A percentile compares a stretch with the other conserved stretches of the same genome.
Conservation (phyloP, 768 basidiomycete species). For the Xerocomus brunneocitrinus region DNA sequence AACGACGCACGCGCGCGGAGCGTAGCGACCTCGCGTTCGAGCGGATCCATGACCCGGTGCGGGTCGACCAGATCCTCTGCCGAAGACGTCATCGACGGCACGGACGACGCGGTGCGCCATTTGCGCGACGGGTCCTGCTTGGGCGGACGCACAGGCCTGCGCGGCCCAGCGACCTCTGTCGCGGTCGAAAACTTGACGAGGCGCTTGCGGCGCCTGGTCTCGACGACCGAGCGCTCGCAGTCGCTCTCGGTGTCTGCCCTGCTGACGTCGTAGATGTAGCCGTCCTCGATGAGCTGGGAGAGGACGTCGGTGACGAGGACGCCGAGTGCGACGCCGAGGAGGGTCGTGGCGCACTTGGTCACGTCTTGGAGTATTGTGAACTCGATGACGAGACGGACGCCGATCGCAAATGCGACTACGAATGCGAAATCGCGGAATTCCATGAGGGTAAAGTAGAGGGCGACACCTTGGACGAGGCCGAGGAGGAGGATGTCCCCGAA, state of each 20-base stretch:
- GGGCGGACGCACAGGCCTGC: constrained; percentile 24
- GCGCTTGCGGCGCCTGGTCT: constrained; percentile 34
- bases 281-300: constrained; percentile 58
- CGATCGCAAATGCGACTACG: constrained; percentile 53
- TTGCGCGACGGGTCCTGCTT: constrained; percentile 28
- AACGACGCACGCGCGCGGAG: constrained; percentile 73
- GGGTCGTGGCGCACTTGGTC: constrained; percentile 50
- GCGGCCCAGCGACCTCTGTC: constrained; percentile 28
- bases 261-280: constrained; percentile 29
- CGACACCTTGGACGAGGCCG: constrained; percentile 74
- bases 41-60: constrained; percentile 52
- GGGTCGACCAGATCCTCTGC: constrained; percentile 62
- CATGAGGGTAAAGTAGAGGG: constrained; percentile 60
- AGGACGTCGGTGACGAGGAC: constrained; percentile 68
- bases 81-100: constrained; percentile 58
- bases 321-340: constrained; percentile 66
- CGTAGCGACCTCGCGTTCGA: constrained; percentile 70
- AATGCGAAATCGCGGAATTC: constrained; percentile 51
- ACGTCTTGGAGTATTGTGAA: constrained; percentile 53
- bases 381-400: constrained; percentile 60
- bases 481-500: constrained; percentile 59
- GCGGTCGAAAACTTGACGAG: constrained; percentile 44
- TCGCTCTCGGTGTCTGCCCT: constrained; percentile 23
- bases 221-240: constrained; percentile 9
- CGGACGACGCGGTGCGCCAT: constrained; percentile 34